Evolutionary conservation across 2,329 filamentous ascomycete genomes (phyloP).

Genomic region (Xylaria sp.): DNA sequence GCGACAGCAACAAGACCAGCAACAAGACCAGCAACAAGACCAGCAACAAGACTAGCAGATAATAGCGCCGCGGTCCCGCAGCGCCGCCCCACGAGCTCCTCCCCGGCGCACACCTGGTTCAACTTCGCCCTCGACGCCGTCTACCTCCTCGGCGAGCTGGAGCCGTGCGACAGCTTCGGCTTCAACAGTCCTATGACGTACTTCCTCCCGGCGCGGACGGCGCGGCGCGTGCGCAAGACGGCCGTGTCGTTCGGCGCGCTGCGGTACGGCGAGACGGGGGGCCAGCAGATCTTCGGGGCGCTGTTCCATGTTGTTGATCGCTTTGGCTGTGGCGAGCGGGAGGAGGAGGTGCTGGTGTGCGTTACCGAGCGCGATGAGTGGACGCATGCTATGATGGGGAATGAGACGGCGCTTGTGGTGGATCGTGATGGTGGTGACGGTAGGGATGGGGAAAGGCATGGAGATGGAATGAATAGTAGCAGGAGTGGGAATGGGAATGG

Average conservation of each 20-base stretch:
- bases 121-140: constrained; percentile 60
- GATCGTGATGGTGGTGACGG: not conserved
- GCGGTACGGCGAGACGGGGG: constrained; percentile 55
- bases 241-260: constrained; percentile 59
- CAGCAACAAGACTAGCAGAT: too few species aligned
- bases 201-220: constrained; percentile 56
- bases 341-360: constrained; percentile 55
- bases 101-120: constrained; percentile 60
- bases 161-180: constrained; percentile 59
- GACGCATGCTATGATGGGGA: constrained; percentile 47
- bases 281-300: constrained; percentile 59
- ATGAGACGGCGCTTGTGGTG: constrained; percentile 41
- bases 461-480: not conserved
- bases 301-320: constrained; percentile 62
- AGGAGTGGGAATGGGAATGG: too few species aligned
- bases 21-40: too few species aligned
- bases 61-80: not conserved
- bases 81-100: constrained; percentile 49
- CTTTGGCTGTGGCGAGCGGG: constrained; percentile 45
- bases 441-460: not conserved
- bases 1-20: not conserved
- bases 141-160: constrained; percentile 60
- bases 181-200: constrained; percentile 62
- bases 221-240: constrained; percentile 56
- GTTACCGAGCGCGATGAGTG: constrained; percentile 54